Evolutionary conservation across 306 rosid species (phyloP), one percentile per base, ranked within the genome.

Genomic region (Pyrus betulifolia): DNA sequence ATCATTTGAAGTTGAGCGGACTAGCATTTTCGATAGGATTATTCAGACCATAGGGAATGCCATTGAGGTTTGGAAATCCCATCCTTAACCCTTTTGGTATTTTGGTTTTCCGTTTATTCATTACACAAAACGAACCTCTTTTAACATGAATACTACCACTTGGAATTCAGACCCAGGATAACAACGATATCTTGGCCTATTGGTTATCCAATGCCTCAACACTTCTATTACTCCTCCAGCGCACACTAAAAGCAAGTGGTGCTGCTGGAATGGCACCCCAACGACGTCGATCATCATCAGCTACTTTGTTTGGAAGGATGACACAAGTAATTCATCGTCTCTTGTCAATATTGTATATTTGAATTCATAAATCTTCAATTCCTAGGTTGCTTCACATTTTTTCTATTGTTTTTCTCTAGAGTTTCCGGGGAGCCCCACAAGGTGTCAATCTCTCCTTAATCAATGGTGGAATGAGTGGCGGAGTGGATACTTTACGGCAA

Each of bases 261-360:
- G 99, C 98, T 25, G 99, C 99, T 46, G 95, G 97, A 91, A 85
- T 96, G 91, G 88, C 99, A 67, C 99, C 99, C 27, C 99, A 92
- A 71, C 89, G 99, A 68, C 94, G 99, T 74, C 85, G 99, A 79
- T 86, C 98, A 61, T 71, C 96, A 66, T 88, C 99, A 45, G 89
- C 99, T 78, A 86, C 97, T 80, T 82, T 96, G 66, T 96, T 96
- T 78, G 98, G 98, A 85, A 89, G 98, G 82, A 93, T 96, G 98
- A 93, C 99, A 69, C 99, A 93, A 76, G 99, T 96, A 96, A 75
- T 72, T 15, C 28, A 45, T 23, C 23, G 72, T 76, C 70, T 80
- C 67, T 81, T 71, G 54, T 57, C 76, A 75, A 52, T 69, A 76
- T 69, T 68, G 71, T 46, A 27, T 67, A 61, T 57, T 72, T 49